phyloP scores from a whole-genome alignment of 1,284 basidiomycete genomes.

The Pyrrhoderma noxium region DNA sequence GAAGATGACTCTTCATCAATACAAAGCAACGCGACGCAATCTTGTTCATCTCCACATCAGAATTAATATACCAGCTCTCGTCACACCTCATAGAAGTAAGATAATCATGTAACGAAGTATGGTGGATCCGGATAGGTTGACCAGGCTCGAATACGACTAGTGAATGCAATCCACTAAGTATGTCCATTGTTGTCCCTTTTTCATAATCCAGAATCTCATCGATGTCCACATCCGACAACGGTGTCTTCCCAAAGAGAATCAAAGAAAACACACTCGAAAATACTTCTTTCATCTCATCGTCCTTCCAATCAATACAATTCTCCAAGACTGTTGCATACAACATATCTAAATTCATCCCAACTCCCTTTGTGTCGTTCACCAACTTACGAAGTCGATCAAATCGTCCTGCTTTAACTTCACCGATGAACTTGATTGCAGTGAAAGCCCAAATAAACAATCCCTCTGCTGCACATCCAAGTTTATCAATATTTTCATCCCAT shows the following conservation, averaged over 20 bases:
- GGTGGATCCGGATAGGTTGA: neutral
- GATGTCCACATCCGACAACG: neutral
- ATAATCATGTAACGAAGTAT: neutral
- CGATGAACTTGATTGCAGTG: too few relatives aligned
- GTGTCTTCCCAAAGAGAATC: neutral
- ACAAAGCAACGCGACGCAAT: slow-evolving; percentile 1
- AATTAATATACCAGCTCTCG: slow-evolving; percentile 1
- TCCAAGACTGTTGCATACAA: too few relatives aligned
- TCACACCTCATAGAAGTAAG: neutral
- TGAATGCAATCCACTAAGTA: neutral
- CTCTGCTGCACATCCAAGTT: too few relatives aligned
- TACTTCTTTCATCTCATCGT: neutral
- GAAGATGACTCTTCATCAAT: slow-evolving; percentile 16
- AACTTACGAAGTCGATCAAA: too few relatives aligned
- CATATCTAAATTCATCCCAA: too few relatives aligned
- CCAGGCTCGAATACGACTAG: neutral
- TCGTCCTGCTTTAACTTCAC: too few relatives aligned
- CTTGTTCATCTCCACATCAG: neutral
- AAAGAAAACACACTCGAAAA: neutral
- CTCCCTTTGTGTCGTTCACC: too few relatives aligned
- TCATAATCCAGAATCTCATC: neutral
- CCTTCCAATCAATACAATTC: too few relatives aligned
- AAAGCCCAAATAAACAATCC: too few relatives aligned
- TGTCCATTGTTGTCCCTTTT: neutral
- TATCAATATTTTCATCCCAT: too few relatives aligned